Evolutionary conservation across 202 grass and related monocot genomes (phyloP), one percentile per base, ranked within the genome.

Genomic region (Setaria viridis): DNA sequence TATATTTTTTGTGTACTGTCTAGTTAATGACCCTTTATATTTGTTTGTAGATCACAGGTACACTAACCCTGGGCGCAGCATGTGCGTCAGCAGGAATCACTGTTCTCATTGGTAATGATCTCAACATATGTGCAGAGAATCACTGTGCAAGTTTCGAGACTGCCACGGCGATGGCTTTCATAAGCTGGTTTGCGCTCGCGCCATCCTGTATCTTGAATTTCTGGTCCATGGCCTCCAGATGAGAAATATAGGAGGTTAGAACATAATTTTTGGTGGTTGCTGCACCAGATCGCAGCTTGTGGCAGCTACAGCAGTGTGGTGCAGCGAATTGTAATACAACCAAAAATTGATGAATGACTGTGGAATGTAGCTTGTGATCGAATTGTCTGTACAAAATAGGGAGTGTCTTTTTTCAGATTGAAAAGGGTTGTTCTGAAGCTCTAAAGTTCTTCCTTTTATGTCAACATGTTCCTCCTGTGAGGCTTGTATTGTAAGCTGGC

Each of bases 11-110:
- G 30, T 82, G 29, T 43, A 51, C 19, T 58, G 25, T 20, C 13
- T 47, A 29, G n/a, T 67, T 80, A 64, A 76, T 25, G 51, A 41
- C 19, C 9, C 72, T 54, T 29, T 69, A 82, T 75, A 29, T 81
- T 74, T 60, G 21, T 42, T 45, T 87, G 78, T 93, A 99, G 96
- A 88, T 99, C 74, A 99, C 96, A 74, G 92, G 88, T 19, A 95
- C 96, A 62, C 57, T 99, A 57, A 99, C 93, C 64, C 81, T 99
- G 41, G 91, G 93, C 13, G 96, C 96, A 9, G 96, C 96, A 45
- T 99, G 93, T 82, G 93, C 96, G 30, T 99, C 96, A 9, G 93
- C 96, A 41, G 96, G 96, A 79, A 99, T 99, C 69, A 95, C 93
- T 11, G 93, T 99, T 57, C 86, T 99, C 69, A 99, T 99, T 62